A percentile compares a stretch with the other conserved stretches of the same genome.
phyloP scores from a whole-genome alignment of 2,329 filamentous ascomycete species.

The Exophiala bonariae region DNA sequence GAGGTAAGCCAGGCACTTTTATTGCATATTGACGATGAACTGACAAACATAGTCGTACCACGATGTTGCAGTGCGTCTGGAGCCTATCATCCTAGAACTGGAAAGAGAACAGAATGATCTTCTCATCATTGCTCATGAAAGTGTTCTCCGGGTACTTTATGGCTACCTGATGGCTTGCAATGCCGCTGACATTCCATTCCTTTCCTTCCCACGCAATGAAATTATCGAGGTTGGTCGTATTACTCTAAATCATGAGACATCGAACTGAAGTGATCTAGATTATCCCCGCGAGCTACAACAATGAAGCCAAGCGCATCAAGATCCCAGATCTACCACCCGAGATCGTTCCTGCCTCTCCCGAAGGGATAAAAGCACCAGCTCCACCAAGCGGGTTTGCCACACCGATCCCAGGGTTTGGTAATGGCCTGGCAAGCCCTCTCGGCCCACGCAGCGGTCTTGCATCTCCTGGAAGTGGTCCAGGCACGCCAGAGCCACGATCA shows the following conservation, averaged over 20 bases:
- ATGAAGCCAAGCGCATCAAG: constrained; percentile 85
- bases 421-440: constrained; percentile 42
- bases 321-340: constrained; percentile 68
- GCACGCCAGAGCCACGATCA: constrained; percentile 43
- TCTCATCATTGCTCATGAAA: constrained; percentile 97
- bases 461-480: constrained; percentile 35
- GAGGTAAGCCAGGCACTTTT: constrained; percentile 60
- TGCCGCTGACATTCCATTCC: constrained; percentile 86
- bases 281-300: constrained; percentile 95
- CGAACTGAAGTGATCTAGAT: constrained; percentile 54
- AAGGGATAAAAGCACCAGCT: constrained; percentile 78
- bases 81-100: constrained; percentile 95
- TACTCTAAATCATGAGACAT: background rate
- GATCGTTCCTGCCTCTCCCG: constrained; percentile 74
- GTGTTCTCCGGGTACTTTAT: constrained; percentile 93
- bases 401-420: constrained; percentile 38
- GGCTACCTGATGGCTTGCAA: constrained; percentile 99
- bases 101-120: constrained; percentile 96
- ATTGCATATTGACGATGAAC: constrained; percentile 2
- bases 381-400: constrained; percentile 56
- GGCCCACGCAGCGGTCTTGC: constrained; percentile 10
- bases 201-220: constrained; percentile 92
- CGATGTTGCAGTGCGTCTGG: constrained; percentile 93
- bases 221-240: constrained; percentile 75
- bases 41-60: constrained; percentile 75